Evolutionary conservation across 139 green algal species (phyloP).

Genomic region (Chlorella sp.): DNA sequence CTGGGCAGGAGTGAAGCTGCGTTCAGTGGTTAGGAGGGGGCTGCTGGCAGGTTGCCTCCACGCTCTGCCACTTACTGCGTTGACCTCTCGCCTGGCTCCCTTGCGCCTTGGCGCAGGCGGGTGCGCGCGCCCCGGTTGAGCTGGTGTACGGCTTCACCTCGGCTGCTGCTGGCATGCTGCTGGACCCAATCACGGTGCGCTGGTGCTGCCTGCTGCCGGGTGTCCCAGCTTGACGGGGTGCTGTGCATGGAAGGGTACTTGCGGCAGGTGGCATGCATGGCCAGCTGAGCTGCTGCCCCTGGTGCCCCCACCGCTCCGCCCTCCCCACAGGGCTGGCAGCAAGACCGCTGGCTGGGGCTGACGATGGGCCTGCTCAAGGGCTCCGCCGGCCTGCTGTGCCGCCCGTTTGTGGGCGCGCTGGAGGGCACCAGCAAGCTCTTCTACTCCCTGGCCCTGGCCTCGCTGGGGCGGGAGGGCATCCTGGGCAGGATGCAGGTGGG

Average conservation of each 20-base stretch:
- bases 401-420: constrained; percentile 67
- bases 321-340: constrained; percentile 53
- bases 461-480: constrained; percentile 85
- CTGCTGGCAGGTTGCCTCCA: too few relatives aligned
- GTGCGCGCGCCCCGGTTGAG: constrained; percentile 60
- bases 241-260: too few relatives aligned
- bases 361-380: constrained; percentile 74
- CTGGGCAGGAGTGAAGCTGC: too few relatives aligned
- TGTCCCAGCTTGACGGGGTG: too few relatives aligned
- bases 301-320: neutral
- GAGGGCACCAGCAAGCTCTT: constrained; percentile 69
- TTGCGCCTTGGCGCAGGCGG: constrained; percentile 28
- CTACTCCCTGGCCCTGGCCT: constrained; percentile 74
- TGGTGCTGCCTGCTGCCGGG: too few relatives aligned
- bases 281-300: neutral
- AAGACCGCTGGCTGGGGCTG: constrained; percentile 50
- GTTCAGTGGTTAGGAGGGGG: too few relatives aligned
- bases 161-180: constrained; percentile 60
- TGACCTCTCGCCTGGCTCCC: too few relatives aligned
- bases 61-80: too few relatives aligned
- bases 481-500: constrained; percentile 70
- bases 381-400: constrained; percentile 61
- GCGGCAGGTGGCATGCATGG: too few relatives aligned
- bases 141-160: constrained; percentile 61
- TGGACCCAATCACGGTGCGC: constrained; percentile 71